These are phyloP conservation scores for Claviceps purpurea DNA, from an alignment of 2,329 filamentous ascomycete species.

Conservation along the genomic window DNA sequence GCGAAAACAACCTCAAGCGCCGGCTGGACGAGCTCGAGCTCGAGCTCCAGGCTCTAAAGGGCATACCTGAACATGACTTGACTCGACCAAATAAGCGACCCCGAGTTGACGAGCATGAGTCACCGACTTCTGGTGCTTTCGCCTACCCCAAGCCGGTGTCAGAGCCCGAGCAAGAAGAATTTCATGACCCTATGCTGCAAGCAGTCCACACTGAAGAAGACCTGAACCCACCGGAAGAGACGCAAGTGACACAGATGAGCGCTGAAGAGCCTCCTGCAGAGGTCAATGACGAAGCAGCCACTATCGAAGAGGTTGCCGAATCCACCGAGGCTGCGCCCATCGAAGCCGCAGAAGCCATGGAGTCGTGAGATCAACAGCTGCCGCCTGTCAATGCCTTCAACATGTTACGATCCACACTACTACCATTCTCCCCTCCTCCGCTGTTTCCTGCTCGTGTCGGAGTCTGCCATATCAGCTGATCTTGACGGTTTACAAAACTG, in stretches of 20 bases:
- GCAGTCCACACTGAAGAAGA: not conserved
- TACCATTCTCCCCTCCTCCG: not conserved
- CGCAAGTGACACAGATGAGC: not conserved
- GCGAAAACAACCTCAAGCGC: conserved; percentile 71
- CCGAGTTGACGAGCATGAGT: conserved; percentile 4
- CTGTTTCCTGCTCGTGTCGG: not conserved
- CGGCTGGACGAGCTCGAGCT: conserved; percentile 68
- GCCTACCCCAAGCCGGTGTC: not conserved
- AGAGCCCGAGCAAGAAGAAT: not conserved
- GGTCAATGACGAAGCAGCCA: not conserved
- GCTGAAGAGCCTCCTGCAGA: not conserved
- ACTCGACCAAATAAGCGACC: conserved; percentile 9
- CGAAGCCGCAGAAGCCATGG: not conserved
- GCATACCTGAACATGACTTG: conserved; percentile 5
- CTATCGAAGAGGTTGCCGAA: not conserved
- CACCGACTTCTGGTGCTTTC: not conserved
- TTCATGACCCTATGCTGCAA: conserved; percentile 1
- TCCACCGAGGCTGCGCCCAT: not conserved
- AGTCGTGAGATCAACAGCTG: not conserved
- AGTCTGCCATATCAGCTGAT: not conserved
- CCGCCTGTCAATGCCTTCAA: not conserved
- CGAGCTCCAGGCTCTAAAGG: conserved; percentile 28
- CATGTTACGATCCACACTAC: not conserved
- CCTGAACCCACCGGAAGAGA: not conserved
- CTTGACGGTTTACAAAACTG: not conserved